Evolutionary conservation across 2,329 filamentous ascomycete genomes (phyloP).

Genomic region (Cladophialophora yegresii): DNA sequence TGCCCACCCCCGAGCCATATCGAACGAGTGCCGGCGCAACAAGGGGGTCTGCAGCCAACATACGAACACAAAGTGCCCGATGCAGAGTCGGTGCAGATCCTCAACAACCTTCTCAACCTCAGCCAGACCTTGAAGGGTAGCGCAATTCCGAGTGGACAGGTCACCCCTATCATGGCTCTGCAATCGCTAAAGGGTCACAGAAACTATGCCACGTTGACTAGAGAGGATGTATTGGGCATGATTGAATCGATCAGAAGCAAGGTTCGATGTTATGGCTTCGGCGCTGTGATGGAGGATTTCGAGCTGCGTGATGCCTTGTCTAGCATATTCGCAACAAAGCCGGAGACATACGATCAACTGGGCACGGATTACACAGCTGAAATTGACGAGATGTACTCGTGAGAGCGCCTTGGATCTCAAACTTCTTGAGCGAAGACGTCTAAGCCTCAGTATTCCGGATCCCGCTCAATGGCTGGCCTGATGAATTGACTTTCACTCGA

Average conservation of each 20-base stretch:
- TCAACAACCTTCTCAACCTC: constrained; percentile 79
- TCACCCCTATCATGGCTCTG: constrained; percentile 96
- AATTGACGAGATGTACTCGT: constrained; percentile 37
- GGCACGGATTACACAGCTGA: constrained; percentile 30
- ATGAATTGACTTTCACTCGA: not conserved
- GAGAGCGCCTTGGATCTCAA: constrained; percentile 1
- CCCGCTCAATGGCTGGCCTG: not conserved
- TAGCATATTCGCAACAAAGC: constrained; percentile 64
- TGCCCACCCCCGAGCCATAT: constrained; percentile 74
- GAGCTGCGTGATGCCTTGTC: constrained; percentile 71
- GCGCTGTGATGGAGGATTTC: constrained; percentile 70
- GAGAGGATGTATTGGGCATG: constrained; percentile 69
- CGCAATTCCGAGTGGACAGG: constrained; percentile 56
- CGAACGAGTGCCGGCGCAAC: constrained; percentile 50
- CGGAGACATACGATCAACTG: constrained; percentile 35
- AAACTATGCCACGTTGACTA: constrained; percentile 65
- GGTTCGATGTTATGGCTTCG: constrained; percentile 86
- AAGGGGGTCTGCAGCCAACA: constrained; percentile 46
- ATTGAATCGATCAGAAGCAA: constrained; percentile 75
- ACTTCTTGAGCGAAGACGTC: not conserved
- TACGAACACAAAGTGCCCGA: constrained; percentile 77
- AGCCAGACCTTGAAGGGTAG: constrained; percentile 80
- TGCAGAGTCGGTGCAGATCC: constrained; percentile 60
- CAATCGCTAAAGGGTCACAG: constrained; percentile 75
- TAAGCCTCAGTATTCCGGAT: not conserved